Evolutionary conservation across 1,139 yeast species (phyloP).

Genomic region (Hansenula lynferdii): DNA sequence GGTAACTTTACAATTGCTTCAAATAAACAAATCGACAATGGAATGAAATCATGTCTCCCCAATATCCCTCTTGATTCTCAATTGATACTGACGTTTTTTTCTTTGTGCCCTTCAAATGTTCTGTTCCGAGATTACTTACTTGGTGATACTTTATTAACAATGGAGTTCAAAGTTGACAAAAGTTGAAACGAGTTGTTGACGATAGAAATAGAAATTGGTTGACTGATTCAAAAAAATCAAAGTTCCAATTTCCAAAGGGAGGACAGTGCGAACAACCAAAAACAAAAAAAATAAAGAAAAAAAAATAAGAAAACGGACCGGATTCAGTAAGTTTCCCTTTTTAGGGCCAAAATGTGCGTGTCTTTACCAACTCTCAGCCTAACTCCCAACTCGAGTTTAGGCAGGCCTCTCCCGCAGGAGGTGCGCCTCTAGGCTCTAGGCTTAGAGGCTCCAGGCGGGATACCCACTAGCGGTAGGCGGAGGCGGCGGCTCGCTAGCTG

Average conservation of each 20-base stretch:
- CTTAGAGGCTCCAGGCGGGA: too few species aligned
- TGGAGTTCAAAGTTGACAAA: constrained; percentile 1
- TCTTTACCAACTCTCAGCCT: too few species aligned
- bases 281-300: neutral
- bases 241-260: constrained; percentile 1
- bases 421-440: too few species aligned
- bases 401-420: neutral
- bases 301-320: neutral
- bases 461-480: too few species aligned
- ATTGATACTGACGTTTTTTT: too few species aligned
- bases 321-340: neutral
- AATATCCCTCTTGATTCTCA: neutral
- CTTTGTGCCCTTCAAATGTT: neutral
- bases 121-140: neutral
- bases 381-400: neutral
- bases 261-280: neutral
- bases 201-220: constrained; percentile 1
- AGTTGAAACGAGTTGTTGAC: neutral
- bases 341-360: neutral
- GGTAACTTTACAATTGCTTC: neutral
- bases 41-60: neutral
- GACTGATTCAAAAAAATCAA: constrained; percentile 1
- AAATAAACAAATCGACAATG: neutral
- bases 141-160: neutral
- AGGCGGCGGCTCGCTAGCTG: too few species aligned